phyloP scores from a whole-genome alignment of 768 basidiomycete species.

The Mycena crocata region DNA sequence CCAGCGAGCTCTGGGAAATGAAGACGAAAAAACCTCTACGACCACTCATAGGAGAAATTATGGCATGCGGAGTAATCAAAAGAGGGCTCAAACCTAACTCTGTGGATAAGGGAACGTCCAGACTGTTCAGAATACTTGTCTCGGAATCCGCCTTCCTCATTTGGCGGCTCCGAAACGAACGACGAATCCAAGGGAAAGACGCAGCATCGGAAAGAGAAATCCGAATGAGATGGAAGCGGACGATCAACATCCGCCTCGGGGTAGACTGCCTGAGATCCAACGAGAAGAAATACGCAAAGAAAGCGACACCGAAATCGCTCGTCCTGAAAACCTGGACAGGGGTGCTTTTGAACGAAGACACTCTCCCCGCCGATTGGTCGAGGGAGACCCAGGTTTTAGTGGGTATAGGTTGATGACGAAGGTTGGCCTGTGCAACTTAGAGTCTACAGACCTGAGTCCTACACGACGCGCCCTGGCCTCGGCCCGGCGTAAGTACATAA shows the following conservation, averaged over 20 bases:
- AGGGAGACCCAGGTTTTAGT: slow-evolving; percentile 39
- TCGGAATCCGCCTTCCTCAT: slow-evolving; percentile 27
- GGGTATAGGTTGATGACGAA: slow-evolving; percentile 31
- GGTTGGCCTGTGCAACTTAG: background rate
- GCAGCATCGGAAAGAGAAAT: slow-evolving; percentile 17
- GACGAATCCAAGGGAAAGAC: slow-evolving; percentile 2
- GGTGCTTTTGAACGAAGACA: slow-evolving; percentile 18
- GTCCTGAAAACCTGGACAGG: slow-evolving; percentile 33
- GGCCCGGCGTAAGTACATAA: too few relatives aligned
- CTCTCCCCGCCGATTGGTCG: slow-evolving; percentile 32
- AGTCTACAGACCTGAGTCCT: background rate
- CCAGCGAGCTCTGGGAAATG: background rate
- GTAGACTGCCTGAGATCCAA: slow-evolving; percentile 34
- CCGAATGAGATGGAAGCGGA: slow-evolving; percentile 28
- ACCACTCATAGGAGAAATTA: background rate
- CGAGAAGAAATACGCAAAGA: slow-evolving; percentile 21
- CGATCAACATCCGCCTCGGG: slow-evolving; percentile 21
- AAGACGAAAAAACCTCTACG: too few relatives aligned
- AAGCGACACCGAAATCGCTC: slow-evolving; percentile 11
- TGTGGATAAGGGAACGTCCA: background rate
- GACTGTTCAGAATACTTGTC: slow-evolving; percentile 16
- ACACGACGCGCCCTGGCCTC: too few relatives aligned
- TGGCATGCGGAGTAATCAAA: slow-evolving; percentile 20
- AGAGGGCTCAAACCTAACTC: background rate
- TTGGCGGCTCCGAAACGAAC: slow-evolving; percentile 19